These are phyloP conservation scores for Choiromyces venosus DNA, from an alignment of 495 filamentous ascomycete species.

Conservation along the genomic window DNA sequence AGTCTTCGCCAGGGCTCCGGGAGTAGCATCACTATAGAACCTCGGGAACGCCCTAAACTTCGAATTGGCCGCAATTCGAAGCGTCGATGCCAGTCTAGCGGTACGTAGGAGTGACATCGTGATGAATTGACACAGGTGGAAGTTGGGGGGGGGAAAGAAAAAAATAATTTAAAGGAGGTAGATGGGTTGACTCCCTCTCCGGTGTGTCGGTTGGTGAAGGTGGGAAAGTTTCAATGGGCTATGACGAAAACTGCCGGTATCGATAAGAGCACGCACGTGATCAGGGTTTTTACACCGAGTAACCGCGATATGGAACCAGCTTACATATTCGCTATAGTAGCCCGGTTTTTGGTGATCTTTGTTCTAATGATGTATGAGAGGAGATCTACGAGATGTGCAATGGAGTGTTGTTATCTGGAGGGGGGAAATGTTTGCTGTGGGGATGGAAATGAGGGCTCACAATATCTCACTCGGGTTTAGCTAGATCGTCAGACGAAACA, in stretches of 20 bases:
- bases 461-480: not conserved
- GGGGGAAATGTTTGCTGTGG: not conserved
- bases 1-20: constrained; percentile 52
- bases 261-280: not conserved
- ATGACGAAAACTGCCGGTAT: not conserved
- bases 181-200: not conserved
- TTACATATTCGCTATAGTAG: not conserved
- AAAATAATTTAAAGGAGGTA: not conserved
- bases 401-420: not conserved
- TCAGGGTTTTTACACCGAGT: not conserved
- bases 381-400: not conserved
- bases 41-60: not conserved
- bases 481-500: not conserved
- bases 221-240: not conserved
- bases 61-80: not conserved
- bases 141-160: not conserved
- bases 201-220: not conserved
- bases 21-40: not conserved
- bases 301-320: not conserved
- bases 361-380: not conserved
- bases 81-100: not conserved
- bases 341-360: not conserved
- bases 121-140: not conserved
- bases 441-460: not conserved
- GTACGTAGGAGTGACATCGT: not conserved